Evolutionary conservation across 345 rosid species (phyloP).

Genomic region (Sonneratia alba): DNA sequence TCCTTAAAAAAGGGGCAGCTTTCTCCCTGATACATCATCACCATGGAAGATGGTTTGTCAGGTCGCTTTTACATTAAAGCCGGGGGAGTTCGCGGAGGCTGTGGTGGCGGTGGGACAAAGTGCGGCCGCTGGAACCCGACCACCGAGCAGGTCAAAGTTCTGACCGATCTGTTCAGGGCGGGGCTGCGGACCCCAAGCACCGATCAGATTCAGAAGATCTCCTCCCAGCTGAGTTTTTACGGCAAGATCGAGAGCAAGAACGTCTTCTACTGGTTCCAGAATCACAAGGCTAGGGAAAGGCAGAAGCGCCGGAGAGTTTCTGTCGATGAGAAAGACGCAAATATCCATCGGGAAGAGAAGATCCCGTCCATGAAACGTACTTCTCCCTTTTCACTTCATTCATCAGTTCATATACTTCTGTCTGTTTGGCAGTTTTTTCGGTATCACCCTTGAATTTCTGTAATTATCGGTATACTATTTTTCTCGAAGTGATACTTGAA

Average conservation of each 20-base stretch:
- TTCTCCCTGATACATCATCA: not conserved
- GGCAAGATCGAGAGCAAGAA: slow-evolving; percentile 97
- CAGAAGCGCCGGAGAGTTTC: slow-evolving; percentile 82
- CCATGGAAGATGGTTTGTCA: slow-evolving; percentile 53
- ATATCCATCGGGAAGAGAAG: slow-evolving; percentile 28
- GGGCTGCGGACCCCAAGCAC: slow-evolving; percentile 91
- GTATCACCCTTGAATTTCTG: too few relatives aligned
- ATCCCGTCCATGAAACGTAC: slow-evolving; percentile 29
- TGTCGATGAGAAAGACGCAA: slow-evolving; percentile 26
- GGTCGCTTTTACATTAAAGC: slow-evolving; percentile 52
- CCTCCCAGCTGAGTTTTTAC: slow-evolving; percentile 71
- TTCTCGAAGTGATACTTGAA: not conserved
- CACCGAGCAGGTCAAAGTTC: slow-evolving; percentile 73
- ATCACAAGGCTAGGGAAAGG: slow-evolving; percentile 92
- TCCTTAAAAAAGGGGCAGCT: not conserved
- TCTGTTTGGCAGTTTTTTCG: too few relatives aligned
- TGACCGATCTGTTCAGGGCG: slow-evolving; percentile 80
- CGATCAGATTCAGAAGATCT: slow-evolving; percentile 90
- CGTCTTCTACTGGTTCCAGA: slow-evolving; percentile 95
- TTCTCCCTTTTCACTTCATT: not conserved
- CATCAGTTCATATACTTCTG: too few relatives aligned
- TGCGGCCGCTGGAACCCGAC: slow-evolving; percentile 98
- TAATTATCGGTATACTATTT: not conserved
- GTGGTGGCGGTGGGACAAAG: slow-evolving; percentile 51
- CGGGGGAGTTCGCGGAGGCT: slow-evolving; percentile 8